Conservation (phyloP, 306 rosid genomes). For the Acacia confusa region DNA sequence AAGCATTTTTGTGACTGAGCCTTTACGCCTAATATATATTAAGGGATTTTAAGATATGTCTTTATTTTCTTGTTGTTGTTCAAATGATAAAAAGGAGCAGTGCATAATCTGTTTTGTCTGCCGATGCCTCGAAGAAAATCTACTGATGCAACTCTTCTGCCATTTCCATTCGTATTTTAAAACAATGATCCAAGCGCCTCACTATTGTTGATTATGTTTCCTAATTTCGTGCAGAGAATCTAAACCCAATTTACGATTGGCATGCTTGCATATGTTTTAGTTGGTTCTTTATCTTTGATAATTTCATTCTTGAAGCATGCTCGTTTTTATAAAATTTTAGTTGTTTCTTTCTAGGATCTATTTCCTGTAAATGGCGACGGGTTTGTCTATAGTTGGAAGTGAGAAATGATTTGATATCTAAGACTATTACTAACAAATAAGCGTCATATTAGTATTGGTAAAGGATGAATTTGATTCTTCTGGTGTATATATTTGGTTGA, state of each 20-base stretch:
- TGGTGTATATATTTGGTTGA: slow-evolving; percentile 9
- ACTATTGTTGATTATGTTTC: neutral
- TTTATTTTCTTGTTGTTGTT: neutral
- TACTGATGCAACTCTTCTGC: neutral
- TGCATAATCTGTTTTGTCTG: neutral
- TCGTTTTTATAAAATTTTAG: neutral
- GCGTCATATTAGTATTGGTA: slow-evolving; percentile 14
- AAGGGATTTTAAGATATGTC: slow-evolving; percentile 4
- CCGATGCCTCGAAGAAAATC: neutral
- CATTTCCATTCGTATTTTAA: neutral
- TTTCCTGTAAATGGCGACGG: neutral
- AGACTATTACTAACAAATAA: neutral
- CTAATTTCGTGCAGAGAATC: neutral
- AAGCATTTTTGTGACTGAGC: slow-evolving; percentile 15
- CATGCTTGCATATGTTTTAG: slow-evolving; percentile 6
- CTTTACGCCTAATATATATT: neutral
- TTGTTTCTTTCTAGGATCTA: slow-evolving; percentile 18
- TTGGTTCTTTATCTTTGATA: neutral
- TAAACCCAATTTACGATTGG: neutral
- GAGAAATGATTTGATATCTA: neutral
- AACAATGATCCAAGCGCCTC: slow-evolving; percentile 17
- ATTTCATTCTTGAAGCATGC: neutral
- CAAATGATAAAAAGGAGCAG: neutral
- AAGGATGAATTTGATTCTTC: neutral
- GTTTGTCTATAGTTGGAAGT: neutral